Evolutionary conservation across 2,329 filamentous ascomycete genomes (phyloP), one percentile per base, ranked within the genome.

Genomic region (Diaporthe helianthi): DNA sequence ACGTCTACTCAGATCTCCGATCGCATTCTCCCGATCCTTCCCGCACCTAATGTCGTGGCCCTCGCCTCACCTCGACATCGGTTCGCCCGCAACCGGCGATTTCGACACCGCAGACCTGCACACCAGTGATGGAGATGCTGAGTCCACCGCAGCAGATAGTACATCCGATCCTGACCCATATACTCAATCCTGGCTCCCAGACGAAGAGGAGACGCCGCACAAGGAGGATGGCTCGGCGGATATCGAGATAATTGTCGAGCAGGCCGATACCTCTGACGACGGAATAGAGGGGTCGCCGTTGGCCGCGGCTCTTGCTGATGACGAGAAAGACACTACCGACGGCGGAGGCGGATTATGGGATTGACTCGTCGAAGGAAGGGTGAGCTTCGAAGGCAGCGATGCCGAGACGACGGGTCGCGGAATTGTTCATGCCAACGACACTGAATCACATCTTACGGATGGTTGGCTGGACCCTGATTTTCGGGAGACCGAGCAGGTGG

Each of bases 41-140:
- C 67, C 67, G n/a, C 70, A 69, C 19, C 12, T 63, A 2, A 52
- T 44, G 22, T 49, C 67, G 19, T 64, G 44, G 51, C 29, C 69
- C 47, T 38, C 67, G 10, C 33, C 46, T 29, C 68, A 63, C 13
- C 41, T 69, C 4, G 72, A 72, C 9, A 31, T 73, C 6, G 38
- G 61, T 1, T 73, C 72, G 19, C 70, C 69, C 38, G 72, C 71
- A 9, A 71, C 72, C 8, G 71, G 69, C 54, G 65, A 68, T 13
- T 33, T 65, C 10, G 64, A 69, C 29, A 65, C 61, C 12, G 69
- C 71, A 17, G 58, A 73, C 41, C 49, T 46, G 13, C 68, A 71
- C 46, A 66, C 54, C 2, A 71, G 66, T 24, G 72, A 73, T 31
- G 71, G 54, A 36, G 71, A 72, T 15, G 67, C 65, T 22, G 69